Conservation (phyloP, 768 basidiomycete genomes). For the Fistulinella prunicolor region DNA sequence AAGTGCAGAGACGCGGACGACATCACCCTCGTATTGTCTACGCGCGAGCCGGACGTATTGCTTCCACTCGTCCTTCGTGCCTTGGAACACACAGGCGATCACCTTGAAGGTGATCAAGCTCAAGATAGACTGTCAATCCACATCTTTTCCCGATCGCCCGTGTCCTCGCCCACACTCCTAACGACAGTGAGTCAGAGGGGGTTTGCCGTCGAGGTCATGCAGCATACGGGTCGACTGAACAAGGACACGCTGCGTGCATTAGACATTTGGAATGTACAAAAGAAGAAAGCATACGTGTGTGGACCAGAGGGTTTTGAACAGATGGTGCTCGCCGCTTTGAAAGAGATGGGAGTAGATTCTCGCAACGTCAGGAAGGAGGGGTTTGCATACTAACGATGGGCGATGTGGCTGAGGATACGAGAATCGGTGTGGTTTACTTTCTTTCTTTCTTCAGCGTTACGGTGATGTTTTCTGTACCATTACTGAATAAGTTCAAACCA, state of each 20-base stretch:
- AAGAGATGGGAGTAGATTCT: slow-evolving; percentile 34
- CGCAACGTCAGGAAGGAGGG: slow-evolving; percentile 37
- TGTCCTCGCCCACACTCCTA: neutral
- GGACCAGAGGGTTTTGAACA: slow-evolving; percentile 49
- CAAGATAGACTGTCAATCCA: slow-evolving; percentile 33
- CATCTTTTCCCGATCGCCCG: slow-evolving; percentile 32
- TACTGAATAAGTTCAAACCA: no score
- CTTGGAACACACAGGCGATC: neutral
- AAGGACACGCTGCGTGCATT: slow-evolving; percentile 3
- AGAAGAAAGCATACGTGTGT: slow-evolving; percentile 44
- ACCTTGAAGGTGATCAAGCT: neutral
- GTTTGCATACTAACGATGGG: slow-evolving; percentile 41
- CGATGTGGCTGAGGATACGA: neutral
- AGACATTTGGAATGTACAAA: slow-evolving; percentile 12
- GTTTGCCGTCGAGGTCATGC: slow-evolving; percentile 11
- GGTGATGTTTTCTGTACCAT: no score
- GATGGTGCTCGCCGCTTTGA: slow-evolving; percentile 34
- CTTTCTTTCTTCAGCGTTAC: no score
- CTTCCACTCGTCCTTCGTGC: slow-evolving; percentile 35
- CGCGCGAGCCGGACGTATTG: slow-evolving; percentile 52
- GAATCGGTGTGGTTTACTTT: no score
- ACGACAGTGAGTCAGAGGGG: slow-evolving; percentile 9
- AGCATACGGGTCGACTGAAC: slow-evolving; percentile 22
- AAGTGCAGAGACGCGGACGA: slow-evolving; percentile 22
- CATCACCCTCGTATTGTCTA: slow-evolving; percentile 48